These are phyloP conservation scores for Botrytis galanthina DNA, from an alignment of 2,329 filamentous ascomycete genomes.

Conservation along the genomic window DNA sequence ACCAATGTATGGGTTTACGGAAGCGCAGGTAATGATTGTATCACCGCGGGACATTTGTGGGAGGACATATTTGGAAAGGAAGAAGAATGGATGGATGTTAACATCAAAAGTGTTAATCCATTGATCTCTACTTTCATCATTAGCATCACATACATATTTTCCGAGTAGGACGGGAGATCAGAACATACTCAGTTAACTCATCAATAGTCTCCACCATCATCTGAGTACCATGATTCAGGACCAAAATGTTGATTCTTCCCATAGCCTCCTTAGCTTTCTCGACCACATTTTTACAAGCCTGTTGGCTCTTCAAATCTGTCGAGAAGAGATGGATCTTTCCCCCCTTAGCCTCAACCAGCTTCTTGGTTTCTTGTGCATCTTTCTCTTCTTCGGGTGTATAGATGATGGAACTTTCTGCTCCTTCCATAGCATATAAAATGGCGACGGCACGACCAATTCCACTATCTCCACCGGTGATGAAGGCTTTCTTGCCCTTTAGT, in stretches of 20 bases:
- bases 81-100: conserved; percentile 83
- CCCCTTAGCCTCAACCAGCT: conserved; percentile 64
- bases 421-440: conserved; percentile 78
- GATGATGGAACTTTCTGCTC: conserved; percentile 68
- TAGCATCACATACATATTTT: conserved; percentile 14
- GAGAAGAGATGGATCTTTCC: conserved; percentile 62
- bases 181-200: conserved; percentile 62
- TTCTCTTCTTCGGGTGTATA: conserved; percentile 74
- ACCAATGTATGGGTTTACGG: conserved; percentile 79
- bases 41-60: conserved; percentile 72
- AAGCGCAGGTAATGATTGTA: conserved; percentile 82
- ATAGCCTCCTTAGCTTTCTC: conserved; percentile 64
- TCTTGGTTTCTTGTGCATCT: conserved; percentile 74
- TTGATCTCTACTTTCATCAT: conserved; percentile 56
- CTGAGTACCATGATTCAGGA: conserved; percentile 74
- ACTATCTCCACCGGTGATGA: conserved; percentile 79
- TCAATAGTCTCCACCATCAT: conserved; percentile 71
- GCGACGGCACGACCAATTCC: conserved; percentile 76
- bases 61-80: conserved; percentile 72
- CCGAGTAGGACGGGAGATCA: background rate
- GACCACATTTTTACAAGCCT: conserved; percentile 68
- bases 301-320: conserved; percentile 61
- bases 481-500: conserved; percentile 68
- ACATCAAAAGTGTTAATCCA: conserved; percentile 78
- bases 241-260: conserved; percentile 69